These are phyloP conservation scores for Colletotrichum sojae DNA, from an alignment of 2,329 filamentous ascomycete species.

Conservation along the genomic window DNA sequence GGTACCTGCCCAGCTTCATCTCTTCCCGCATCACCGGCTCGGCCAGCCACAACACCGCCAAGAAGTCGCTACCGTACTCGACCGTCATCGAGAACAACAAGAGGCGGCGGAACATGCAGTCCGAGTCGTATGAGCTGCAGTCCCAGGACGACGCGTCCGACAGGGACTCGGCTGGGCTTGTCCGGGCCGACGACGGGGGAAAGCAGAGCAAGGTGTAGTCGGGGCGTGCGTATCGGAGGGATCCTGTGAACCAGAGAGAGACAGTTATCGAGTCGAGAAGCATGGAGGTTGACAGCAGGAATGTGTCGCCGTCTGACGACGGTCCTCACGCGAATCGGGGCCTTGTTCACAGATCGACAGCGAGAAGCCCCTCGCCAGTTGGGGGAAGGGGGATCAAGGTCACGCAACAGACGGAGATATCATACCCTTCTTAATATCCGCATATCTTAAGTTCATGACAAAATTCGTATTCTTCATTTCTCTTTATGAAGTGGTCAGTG, in stretches of 20 bases:
- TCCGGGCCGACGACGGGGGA: background rate
- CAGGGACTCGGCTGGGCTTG: background rate
- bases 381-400: background rate
- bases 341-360: background rate
- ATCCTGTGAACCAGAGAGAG: background rate
- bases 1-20: constrained; percentile 34
- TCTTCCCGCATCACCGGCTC: constrained; percentile 2
- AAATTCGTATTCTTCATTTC: no score
- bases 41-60: constrained; percentile 1
- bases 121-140: constrained; percentile 24
- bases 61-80: background rate
- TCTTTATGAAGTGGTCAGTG: no score
- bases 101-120: constrained; percentile 26
- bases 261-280: background rate
- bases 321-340: background rate
- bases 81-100: constrained; percentile 23
- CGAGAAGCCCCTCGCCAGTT: background rate
- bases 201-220: constrained; percentile 28
- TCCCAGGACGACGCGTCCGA: constrained; percentile 3
- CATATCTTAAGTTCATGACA: no score
- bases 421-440: background rate
- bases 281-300: background rate
- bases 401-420: background rate
- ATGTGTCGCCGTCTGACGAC: background rate
- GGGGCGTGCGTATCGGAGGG: background rate